These are phyloP conservation scores for Fusarium fracticaudum DNA, from an alignment of 2,329 filamentous ascomycete species.

Conservation along the genomic window DNA sequence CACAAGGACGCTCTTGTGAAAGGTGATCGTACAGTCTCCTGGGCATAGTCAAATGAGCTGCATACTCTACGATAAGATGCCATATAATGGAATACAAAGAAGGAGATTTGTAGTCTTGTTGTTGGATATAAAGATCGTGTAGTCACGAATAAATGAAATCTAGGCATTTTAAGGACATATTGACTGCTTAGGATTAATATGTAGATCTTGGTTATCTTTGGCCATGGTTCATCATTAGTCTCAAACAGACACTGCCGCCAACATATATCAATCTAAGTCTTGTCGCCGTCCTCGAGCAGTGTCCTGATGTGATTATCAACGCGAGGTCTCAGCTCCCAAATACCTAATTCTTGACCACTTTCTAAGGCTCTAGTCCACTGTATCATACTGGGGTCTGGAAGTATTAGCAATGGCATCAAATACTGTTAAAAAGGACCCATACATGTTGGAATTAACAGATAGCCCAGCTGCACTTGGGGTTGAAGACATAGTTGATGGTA, in stretches of 20 bases:
- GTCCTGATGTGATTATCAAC: rapidly evolving
- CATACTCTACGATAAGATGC: rapidly evolving
- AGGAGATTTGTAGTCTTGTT: rapidly evolving
- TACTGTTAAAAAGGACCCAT: rapidly evolving
- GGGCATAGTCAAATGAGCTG: neutral
- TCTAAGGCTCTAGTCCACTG: neutral
- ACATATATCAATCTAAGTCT: rapidly evolving
- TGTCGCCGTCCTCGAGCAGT: neutral
- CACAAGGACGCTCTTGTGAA: neutral
- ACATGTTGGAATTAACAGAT: neutral
- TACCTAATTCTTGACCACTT: neutral
- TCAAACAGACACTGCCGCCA: neutral
- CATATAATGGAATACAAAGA: neutral
- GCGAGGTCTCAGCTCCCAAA: neutral
- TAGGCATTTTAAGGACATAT: neutral
- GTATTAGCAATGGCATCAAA: neutral
- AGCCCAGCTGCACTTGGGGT: neutral
- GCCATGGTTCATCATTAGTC: rapidly evolving
- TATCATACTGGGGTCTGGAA: rapidly evolving
- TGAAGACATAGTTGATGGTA: neutral
- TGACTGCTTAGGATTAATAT: neutral
- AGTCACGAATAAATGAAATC: rapidly evolving
- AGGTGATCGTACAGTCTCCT: rapidly evolving
- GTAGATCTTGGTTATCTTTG: neutral
- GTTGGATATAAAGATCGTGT: rapidly evolving